Evolutionary conservation across 441 rosid species (phyloP), one percentile per base, ranked within the genome.

Genomic region (Erodium moschatum): DNA sequence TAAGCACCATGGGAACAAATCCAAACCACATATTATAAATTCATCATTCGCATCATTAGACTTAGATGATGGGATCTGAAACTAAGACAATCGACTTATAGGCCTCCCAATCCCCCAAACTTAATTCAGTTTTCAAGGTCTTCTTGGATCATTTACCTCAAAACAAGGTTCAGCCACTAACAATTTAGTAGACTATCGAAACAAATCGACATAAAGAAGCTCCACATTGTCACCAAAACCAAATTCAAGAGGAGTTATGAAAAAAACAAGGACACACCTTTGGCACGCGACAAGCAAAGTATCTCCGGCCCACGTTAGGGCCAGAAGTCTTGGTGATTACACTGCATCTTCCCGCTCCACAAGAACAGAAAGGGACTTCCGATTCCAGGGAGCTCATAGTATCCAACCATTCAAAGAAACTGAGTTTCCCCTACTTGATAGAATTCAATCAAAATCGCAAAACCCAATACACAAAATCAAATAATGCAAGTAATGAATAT

Each of bases 261-360:
- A 10, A 3, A 65, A 33, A 65, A n/a, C n/a, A 24, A 24, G 60
- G 20, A 52, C 40, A 15, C 1, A 66, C 85, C 85, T 73, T 81
- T 70, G 48, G 73, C 50, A 85, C 63, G n/a, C 78, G 75, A 75
- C 87, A 86, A 24, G 70, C 56, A 19, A 74, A 72, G 68, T 76
- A 80, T 44, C 73, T 75, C 20, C 76, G 65, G 31, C 75, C 71
- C 38, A 65, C 69, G 40, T 78, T 35, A 11, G 77, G 64, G 31
- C 74, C 78, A 0, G 4, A 50, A 16, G 27, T 42, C 0, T 15
- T 31, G 15, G 7, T 46, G 11, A 42, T 0, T 18, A 69, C 70
- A 0, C 76, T 75, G 73, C 85, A 81, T 0, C 33, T 61, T 20
- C 88, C 90, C 19, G 81, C 84, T 52, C 83, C 79, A 33, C 88